Base-by-base conservation (phyloP, 2,329 filamentous ascomycete genomes). In the Juglanconis sp. region DNA sequence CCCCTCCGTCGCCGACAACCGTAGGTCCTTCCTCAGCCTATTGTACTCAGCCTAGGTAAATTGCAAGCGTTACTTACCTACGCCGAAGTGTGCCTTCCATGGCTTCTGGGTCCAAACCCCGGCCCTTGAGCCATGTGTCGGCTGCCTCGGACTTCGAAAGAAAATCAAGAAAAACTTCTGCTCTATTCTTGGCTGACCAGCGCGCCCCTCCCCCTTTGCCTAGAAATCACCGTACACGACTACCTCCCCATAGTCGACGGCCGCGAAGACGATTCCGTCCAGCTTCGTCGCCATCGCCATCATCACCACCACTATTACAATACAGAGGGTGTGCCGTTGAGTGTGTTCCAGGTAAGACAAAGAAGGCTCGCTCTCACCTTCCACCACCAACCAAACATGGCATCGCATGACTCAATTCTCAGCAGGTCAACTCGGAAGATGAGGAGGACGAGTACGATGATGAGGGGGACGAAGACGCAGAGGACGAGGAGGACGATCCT, bases 1-100 rank as follows among this genome's bases (percentile, higher is more conserved):
- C 32, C 57, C 66, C 60, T 42, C 64, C 38, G 68, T 70, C 46
- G 67, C 72, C 8, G 71, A 73, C 51, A 62, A 73, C 3, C 54
- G 34, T 68, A 75, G 24, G 66, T 67, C 11, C 49, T 69, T 8
- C 56, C 69, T 56, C 62, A 67, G 32, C 38, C 31, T 56, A 9
- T 24, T 56, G 32, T 66, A 71, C 53, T 67, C 71, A 47, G 54
- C 70, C 7, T 68, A 64, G 17, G 38, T 40, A 59, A 15, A 34
- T 59, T 42, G 54, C 9, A 64, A 64, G 30, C 46, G 55, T 13
- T 31, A n/a, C 11, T 1, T 48, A 32, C 32, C 46, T 48, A 24
- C 24, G 24, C 24, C 24, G 24, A 24, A 24, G 24, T 24, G 24
- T 24, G 24, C 24, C 24, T 24, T 24, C 24, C 24, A 24, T 24